phyloP scores from a whole-genome alignment of 2,329 filamentous ascomycete species.

The Fusarium sp. region DNA sequence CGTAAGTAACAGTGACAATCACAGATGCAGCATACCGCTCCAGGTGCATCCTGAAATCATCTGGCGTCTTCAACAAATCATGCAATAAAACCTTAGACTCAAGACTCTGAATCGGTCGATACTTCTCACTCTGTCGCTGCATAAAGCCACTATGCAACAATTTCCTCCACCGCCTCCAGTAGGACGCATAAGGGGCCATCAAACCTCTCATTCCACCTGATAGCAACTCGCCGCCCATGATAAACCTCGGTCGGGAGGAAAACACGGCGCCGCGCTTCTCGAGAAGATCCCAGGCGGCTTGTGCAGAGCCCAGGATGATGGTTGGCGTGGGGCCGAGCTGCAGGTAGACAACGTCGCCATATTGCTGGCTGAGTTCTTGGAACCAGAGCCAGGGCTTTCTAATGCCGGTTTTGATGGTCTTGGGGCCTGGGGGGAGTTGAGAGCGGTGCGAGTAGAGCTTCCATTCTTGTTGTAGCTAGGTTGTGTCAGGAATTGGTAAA shows the following conservation, averaged over 20 bases:
- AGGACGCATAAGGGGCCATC: conserved; percentile 59
- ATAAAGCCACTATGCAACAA: conserved; percentile 60
- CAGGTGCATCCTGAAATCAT: conserved; percentile 44
- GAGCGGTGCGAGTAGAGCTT: conserved; percentile 56
- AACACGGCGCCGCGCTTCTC: conserved; percentile 60
- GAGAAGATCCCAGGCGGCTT: conserved; percentile 59
- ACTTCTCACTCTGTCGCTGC: conserved; percentile 58
- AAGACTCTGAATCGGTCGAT: conserved; percentile 57
- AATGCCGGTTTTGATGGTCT: conserved; percentile 54
- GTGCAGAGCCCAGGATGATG: conserved; percentile 58
- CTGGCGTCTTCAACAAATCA: conserved; percentile 53
- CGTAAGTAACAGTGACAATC: conserved; percentile 59
- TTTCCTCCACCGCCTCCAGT: conserved; percentile 60
- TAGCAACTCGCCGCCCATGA: conserved; percentile 60
- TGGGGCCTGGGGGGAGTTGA: conserved; percentile 56
- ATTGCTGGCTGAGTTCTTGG: conserved; percentile 53
- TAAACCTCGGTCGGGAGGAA: conserved; percentile 61
- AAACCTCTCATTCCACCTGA: conserved; percentile 58
- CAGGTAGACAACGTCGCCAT: conserved; percentile 59
- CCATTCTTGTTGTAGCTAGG: conserved; percentile 55
- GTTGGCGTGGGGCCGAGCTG: conserved; percentile 59
- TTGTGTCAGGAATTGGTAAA: conserved; percentile 11
- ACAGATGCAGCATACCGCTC: conserved; percentile 56
- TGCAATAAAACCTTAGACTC: conserved; percentile 58
- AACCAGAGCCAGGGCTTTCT: conserved; percentile 60